Percentiles rank a stretch among this genome's conserved stretches.
Evolutionary conservation across 768 basidiomycete species (phyloP).

Genomic region (Rhodosporidiobolus sp.): DNA sequence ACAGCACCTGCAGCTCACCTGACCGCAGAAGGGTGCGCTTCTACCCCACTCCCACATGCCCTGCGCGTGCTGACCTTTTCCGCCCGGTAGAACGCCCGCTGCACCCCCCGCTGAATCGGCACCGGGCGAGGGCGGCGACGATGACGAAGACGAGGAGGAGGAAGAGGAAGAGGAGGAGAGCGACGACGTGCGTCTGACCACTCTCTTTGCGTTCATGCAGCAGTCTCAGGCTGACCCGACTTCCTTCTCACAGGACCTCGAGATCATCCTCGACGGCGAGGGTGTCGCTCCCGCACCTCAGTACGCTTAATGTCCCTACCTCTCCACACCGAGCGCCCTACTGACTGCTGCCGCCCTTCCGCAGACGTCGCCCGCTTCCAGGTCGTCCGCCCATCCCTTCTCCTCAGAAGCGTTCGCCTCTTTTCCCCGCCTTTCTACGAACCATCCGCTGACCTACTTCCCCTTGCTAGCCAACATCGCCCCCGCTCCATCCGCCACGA

Average conservation of each 20-base stretch:
- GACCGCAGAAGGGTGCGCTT: neutral
- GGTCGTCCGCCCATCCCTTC: conserved; percentile 13
- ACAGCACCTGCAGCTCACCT: neutral
- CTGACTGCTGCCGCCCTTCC: conserved; percentile 49
- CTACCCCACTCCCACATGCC: neutral
- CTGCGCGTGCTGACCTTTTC: neutral
- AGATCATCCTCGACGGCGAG: conserved; percentile 80
- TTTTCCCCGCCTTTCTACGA: neutral
- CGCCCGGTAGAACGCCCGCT: neutral
- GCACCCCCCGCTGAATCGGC: conserved; percentile 50
- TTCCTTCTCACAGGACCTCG: conserved; percentile 62
- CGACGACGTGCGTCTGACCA: conserved; percentile 53
- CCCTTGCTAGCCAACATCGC: neutral
- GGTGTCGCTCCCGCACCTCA: conserved; percentile 64
- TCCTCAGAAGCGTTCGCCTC: conserved; percentile 28
- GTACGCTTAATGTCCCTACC: conserved; percentile 53
- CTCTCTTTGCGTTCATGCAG: conserved; percentile 22
- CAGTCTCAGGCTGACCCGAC: conserved; percentile 1
- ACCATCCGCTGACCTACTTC: too few species aligned
- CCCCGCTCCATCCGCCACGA: conserved; percentile 33
- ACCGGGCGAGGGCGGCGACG: conserved; percentile 50
- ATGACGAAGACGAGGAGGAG: conserved; percentile 54
- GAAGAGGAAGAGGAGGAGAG: conserved; percentile 50
- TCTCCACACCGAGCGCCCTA: conserved; percentile 10
- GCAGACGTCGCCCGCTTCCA: conserved; percentile 46